Conservation (phyloP, 1,139 yeast species). For the Pichia norvegensis region DNA sequence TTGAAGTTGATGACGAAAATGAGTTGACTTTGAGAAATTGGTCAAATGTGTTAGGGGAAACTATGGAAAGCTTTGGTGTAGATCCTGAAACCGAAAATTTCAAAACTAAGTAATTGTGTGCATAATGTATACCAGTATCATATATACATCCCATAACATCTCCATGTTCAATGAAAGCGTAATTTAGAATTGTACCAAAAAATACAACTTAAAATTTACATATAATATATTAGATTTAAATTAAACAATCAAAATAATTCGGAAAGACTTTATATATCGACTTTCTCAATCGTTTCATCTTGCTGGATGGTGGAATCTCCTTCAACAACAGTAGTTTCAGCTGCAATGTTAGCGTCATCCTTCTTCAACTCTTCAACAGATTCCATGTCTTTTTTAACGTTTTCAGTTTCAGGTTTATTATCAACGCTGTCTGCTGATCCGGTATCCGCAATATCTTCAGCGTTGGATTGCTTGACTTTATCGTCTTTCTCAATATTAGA, state of each 20-base stretch:
- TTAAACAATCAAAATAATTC: too few relatives aligned
- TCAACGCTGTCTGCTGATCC: background rate
- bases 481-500: background rate
- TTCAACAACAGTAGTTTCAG: slow-evolving; percentile 21
- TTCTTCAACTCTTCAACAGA: background rate
- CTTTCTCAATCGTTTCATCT: slow-evolving; percentile 20
- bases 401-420: background rate
- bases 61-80: slow-evolving; percentile 78
- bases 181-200: too few relatives aligned
- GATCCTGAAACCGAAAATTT: slow-evolving; percentile 57
- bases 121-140: too few relatives aligned
- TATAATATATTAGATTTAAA: slow-evolving; percentile 6
- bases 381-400: background rate
- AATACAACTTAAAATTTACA: slow-evolving; percentile 6
- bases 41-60: slow-evolving; percentile 78
- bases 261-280: slow-evolving; percentile 9
- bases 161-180: too few relatives aligned
- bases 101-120: slow-evolving; percentile 11
- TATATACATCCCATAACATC: too few relatives aligned
- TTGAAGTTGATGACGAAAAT: slow-evolving; percentile 12
- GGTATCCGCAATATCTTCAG: background rate
- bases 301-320: slow-evolving; percentile 31
- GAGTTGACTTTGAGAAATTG: slow-evolving; percentile 34
- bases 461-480: background rate
- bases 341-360: background rate